Percentiles rank a stretch among this genome's conserved stretches.
Evolutionary conservation across 805 yeast species (phyloP).

Genomic region (Saturnispora hagleri): DNA sequence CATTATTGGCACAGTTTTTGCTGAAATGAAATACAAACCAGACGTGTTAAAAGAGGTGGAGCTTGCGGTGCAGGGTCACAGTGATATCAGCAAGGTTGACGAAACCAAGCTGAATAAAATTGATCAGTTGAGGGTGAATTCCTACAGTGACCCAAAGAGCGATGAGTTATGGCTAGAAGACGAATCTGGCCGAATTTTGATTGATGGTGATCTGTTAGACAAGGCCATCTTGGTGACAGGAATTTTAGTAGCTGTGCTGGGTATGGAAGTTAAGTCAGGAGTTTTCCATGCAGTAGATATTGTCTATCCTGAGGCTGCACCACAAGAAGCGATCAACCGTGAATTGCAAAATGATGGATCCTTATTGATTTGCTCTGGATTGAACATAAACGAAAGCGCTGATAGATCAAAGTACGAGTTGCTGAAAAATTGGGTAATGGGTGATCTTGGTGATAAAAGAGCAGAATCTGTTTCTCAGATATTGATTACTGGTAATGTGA

Average conservation of each 20-base stretch:
- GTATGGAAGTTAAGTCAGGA: slow-evolving; percentile 79
- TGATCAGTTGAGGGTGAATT: slow-evolving; percentile 25
- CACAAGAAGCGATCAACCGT: slow-evolving; percentile 32
- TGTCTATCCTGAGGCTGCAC: slow-evolving; percentile 56
- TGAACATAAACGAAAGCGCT: slow-evolving; percentile 41
- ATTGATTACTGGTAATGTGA: slow-evolving; percentile 61
- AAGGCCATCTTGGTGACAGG: slow-evolving; percentile 74
- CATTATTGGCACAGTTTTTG: slow-evolving; percentile 80
- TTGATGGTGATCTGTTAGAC: slow-evolving; percentile 56
- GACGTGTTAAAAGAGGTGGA: slow-evolving; percentile 78
- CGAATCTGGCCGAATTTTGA: slow-evolving; percentile 77
- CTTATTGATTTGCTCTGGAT: slow-evolving; percentile 71
- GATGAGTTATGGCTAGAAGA: slow-evolving; percentile 77
- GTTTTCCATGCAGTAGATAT: slow-evolving; percentile 77
- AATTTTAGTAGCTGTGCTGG: slow-evolving; percentile 74
- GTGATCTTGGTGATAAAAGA: slow-evolving; percentile 39
- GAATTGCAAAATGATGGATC: slow-evolving; percentile 25
- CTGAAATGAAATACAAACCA: slow-evolving; percentile 79
- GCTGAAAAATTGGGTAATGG: slow-evolving; percentile 60
- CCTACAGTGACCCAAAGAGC: slow-evolving; percentile 46
- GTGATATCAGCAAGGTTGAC: slow-evolving; percentile 25
- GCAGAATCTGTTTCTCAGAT: slow-evolving; percentile 16
- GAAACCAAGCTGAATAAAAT: slow-evolving; percentile 7
- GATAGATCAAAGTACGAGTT: slow-evolving; percentile 42
- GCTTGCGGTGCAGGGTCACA: slow-evolving; percentile 42